Base-by-base conservation (phyloP, 2,329 filamentous ascomycete species). In the Coniochaeta hoffmannii region DNA sequence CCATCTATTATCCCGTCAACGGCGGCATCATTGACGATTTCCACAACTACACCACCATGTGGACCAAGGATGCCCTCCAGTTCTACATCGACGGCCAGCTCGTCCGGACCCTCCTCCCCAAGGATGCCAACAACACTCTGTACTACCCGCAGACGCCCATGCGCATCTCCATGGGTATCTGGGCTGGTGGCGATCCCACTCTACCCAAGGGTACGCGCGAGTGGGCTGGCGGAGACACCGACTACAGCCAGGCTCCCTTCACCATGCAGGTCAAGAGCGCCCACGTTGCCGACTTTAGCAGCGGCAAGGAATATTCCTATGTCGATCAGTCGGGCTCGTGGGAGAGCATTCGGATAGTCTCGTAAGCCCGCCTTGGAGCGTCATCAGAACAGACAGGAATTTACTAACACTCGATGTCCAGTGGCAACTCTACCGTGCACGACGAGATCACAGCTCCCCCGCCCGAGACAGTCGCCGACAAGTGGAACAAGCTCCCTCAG, bases 141-240 rank as follows among this genome's bases (percentile, higher is more conserved):
- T 80, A 80, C 66, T 92, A 82, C 68, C 89, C 89, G 0, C 89
- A 93, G 66, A 91, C 88, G 0, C 89, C 89, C 1, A 87, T 88
- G 84, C 81, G 82, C 53, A 69, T 89, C 52, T 83, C 82, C 53
- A 65, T 89, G 17, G 86, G 86, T 54, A 85, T 87, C 61, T 87
- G 83, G 79, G 80, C 86, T 53, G 78, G 82, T 55, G 77, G 85
- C 58, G 78, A 89, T 60, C 71, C 82, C 6, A 65, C 72, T 38
- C 68, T 85, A 65, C 69, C 79, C 41, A 44, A 77, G 53, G 76
- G 79, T 12, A 87, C 83, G 1, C 80, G 86, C 53, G 73, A 83
- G 55, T 90, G 87, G 87, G 87, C 87, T 56, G 86, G 86, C 55
- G 87, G 87, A 57, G 64, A 74, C 53, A 89, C 87, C 41, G 77